Evolutionary conservation across 495 filamentous ascomycete genomes (phyloP), one percentile per base, ranked within the genome.

Genomic region (Penicillium pancosmium): DNA sequence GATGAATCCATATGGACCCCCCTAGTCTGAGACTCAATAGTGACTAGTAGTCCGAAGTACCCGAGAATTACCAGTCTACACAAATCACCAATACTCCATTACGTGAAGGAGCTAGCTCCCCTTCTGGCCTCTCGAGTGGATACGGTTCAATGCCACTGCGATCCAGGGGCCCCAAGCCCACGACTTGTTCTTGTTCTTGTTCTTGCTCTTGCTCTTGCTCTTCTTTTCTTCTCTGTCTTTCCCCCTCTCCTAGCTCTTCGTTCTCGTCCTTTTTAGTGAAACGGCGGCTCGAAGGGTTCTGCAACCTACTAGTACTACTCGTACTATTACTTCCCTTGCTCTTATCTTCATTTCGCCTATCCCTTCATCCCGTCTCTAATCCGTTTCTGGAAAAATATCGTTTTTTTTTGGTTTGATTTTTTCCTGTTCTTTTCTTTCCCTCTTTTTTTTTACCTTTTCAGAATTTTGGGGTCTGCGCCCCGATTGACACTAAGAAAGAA

Each of bases 111-210:
- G 60, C 58, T 61, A 63, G 55, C 56, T 33, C 48, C 50, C 50
- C 59, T 55, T 58, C 61, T 65, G 55, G 55, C 61, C 57, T 13
- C 19, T 64, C 51, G 41, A 65, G 66, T 68, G 66, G 66, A 62
- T 57, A 63, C 57, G 40, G 46, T 61, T 65, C 59, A 58, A 65
- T 67, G 61, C 58, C 61, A 68, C 66, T 66, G 55, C 35, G 56
- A 63, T 67, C 67, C 67, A 69, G 67, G 67, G 66, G 66, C 21
- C 27, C 5, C 27, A 9, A 31, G 23, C 4, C 23, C 23, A 23
- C 23, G 23, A 23, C 27, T 31, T 31, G 27, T 31, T 31, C 27
- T 31, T 31, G 27, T 31, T 31, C 27, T 31, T 31, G 27, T 31
- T 31, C 27, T 31, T 31, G 25, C 52, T 38, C 46, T 52, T 50